phyloP scores from a whole-genome alignment of 768 basidiomycete genomes.

The Kwoniella dendrophila region DNA sequence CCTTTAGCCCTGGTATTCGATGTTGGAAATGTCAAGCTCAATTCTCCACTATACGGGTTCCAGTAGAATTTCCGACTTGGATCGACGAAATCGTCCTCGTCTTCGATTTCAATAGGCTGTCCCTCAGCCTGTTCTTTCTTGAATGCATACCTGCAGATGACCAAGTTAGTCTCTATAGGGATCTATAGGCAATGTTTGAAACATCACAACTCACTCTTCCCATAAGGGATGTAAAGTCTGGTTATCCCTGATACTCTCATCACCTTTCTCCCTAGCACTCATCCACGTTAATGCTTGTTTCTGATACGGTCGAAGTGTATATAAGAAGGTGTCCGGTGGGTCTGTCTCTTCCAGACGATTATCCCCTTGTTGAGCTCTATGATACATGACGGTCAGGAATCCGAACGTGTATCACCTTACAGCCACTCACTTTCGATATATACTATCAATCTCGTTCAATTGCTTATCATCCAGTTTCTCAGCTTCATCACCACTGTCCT shows the following conservation, averaged over 20 bases:
- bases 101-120: slow-evolving; percentile 73
- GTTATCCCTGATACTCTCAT: slow-evolving; percentile 65
- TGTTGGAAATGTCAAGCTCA: slow-evolving; percentile 80
- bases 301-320: slow-evolving; percentile 81
- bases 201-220: slow-evolving; percentile 69
- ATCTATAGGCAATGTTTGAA: neutral
- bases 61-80: slow-evolving; percentile 42
- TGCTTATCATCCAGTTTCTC: slow-evolving; percentile 81
- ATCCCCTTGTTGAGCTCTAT: slow-evolving; percentile 82
- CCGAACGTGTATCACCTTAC: neutral
- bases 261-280: slow-evolving; percentile 78
- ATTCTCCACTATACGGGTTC: slow-evolving; percentile 63
- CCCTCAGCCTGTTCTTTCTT: slow-evolving; percentile 65
- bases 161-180: slow-evolving; percentile 9
- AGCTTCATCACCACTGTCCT: slow-evolving; percentile 71
- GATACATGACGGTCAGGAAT: slow-evolving; percentile 12
- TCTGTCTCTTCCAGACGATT: slow-evolving; percentile 76
- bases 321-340: slow-evolving; percentile 71
- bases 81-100: slow-evolving; percentile 63
- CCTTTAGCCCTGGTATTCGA: slow-evolving; percentile 75
- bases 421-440: slow-evolving; percentile 72
- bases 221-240: slow-evolving; percentile 87
- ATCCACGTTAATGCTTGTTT: slow-evolving; percentile 94
- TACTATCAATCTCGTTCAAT: slow-evolving; percentile 64
- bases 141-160: slow-evolving; percentile 67